These are phyloP conservation scores for Rhodamnia rubescens DNA, from an alignment of 345 rosid species.

Conservation along the genomic window DNA sequence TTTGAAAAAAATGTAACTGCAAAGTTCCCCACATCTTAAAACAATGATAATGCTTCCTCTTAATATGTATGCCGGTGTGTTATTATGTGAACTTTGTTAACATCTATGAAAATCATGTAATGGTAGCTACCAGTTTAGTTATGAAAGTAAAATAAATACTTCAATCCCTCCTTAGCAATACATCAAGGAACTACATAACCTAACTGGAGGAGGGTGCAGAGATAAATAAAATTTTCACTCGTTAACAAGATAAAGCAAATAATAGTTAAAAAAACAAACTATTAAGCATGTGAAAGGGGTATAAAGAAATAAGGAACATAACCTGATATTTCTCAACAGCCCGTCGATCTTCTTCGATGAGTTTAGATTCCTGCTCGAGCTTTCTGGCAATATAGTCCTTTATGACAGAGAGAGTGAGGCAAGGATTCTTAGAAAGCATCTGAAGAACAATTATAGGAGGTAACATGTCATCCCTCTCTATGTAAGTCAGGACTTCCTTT, in stretches of 20 bases:
- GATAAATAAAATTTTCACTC: background rate
- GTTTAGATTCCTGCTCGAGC: slow-evolving; percentile 89
- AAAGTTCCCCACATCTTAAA: background rate
- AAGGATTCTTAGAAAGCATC: slow-evolving; percentile 81
- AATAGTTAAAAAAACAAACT: background rate
- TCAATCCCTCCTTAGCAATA: background rate
- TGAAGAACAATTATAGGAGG: slow-evolving; percentile 98
- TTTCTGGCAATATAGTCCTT: slow-evolving; percentile 93
- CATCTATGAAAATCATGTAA: background rate
- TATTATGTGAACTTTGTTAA: background rate
- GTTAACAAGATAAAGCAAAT: background rate
- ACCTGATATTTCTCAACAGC: slow-evolving; percentile 97
- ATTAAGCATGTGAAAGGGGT: background rate
- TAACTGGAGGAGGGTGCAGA: background rate
- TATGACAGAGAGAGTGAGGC: slow-evolving; percentile 90
- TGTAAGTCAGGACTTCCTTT: slow-evolving; percentile 79
- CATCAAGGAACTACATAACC: background rate
- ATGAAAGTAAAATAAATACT: background rate
- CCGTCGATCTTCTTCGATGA: slow-evolving; percentile 88
- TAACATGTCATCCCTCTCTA: slow-evolving; percentile 88
- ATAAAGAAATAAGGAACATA: background rate
- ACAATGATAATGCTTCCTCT: background rate
- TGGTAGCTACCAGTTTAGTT: background rate
- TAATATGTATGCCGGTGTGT: background rate
- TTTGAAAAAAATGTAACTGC: background rate